Evolutionary conservation across 495 filamentous ascomycete species (phyloP), one percentile per base, ranked within the genome.

Genomic region (Bryoglossum gracile): DNA sequence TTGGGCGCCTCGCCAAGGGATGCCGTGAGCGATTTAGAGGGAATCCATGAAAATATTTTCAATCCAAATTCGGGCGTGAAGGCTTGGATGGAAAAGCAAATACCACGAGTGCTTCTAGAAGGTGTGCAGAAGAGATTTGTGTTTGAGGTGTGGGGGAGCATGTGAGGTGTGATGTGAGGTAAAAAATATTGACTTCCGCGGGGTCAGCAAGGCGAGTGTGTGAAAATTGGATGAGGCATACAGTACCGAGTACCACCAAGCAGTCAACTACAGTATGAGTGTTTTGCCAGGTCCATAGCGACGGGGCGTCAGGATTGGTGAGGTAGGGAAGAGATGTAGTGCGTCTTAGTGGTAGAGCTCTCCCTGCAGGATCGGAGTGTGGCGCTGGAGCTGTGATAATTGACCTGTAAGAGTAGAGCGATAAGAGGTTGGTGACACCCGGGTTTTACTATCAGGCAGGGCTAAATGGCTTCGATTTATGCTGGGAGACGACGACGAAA

Each of bases 1-100:
- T 13, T 30, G 26, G 6, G 13, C 5, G 26, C 26, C 26, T 30
- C 26, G 13, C 13, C 26, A 3, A 18, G 13, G 26, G 26, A 13
- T 21, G 24, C 21, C 48, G 26, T 30, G 26, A 30, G 26, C 26
- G 26, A 30, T 30, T 30, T 30, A 30, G 6, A 6, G 26, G 26
- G 6, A 5, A 13, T 30, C 26, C 26, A 46, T 49, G 54, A 57
- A 57, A 57, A 57, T 41, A 57, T 57, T 57, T 57, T 57, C 54
- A 57, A 53, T 50, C 19, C 26, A 46, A 50, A 57, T 26, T 35
- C 16, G 17, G 16, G 34, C 3, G 23, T 17, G 26, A 14, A 26
- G 40, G 26, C n/a, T 30, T 32, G 4, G 42, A 32, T 14, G 8
- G 28, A 18, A 36, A 36, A 36, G 23, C 28, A 30, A 30, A 30